A percentile compares a stretch with the other conserved stretches of the same genome.
phyloP scores from a whole-genome alignment of 2,329 filamentous ascomycete genomes.

The Cladosporium sp. region DNA sequence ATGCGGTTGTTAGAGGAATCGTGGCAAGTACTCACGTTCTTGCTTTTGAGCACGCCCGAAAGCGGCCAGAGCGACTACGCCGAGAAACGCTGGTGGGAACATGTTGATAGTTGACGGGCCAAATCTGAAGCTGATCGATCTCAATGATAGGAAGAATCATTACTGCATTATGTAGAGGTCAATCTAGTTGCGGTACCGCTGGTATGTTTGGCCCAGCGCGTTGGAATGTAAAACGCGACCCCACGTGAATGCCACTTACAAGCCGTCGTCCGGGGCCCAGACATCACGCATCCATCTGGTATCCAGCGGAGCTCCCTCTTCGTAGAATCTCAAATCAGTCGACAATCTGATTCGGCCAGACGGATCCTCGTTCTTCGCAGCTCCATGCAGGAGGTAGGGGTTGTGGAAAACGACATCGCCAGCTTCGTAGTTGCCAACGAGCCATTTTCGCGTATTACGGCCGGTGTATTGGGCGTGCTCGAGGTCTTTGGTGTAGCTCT shows the following conservation, averaged over 20 bases:
- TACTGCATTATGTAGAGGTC: constrained; percentile 4
- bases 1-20: too few species aligned
- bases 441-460: constrained; percentile 36
- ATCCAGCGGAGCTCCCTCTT: constrained; percentile 31
- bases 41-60: not conserved
- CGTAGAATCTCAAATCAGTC: constrained; percentile 41
- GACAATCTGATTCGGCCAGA: constrained; percentile 36
- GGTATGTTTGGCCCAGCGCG: constrained; percentile 12
- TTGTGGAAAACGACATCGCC: constrained; percentile 48
- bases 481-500: constrained; percentile 16
- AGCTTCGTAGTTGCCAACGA: constrained; percentile 51
- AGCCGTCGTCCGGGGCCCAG: constrained; percentile 34
- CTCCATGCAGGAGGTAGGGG: constrained; percentile 40
- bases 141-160: too few species aligned
- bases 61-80: not conserved
- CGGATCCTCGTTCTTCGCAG: constrained; percentile 38
- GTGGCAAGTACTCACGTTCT: too few species aligned
- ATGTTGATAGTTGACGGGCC: not conserved
- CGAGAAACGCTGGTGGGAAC: not conserved
- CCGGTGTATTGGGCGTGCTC: not conserved
- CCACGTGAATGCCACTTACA: constrained; percentile 17
- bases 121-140: not conserved
- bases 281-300: constrained; percentile 34
- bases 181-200: not conserved
- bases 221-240: constrained; percentile 13